phyloP scores from a whole-genome alignment of 2,329 filamentous ascomycete species.

The Canariomyces notabilis region DNA sequence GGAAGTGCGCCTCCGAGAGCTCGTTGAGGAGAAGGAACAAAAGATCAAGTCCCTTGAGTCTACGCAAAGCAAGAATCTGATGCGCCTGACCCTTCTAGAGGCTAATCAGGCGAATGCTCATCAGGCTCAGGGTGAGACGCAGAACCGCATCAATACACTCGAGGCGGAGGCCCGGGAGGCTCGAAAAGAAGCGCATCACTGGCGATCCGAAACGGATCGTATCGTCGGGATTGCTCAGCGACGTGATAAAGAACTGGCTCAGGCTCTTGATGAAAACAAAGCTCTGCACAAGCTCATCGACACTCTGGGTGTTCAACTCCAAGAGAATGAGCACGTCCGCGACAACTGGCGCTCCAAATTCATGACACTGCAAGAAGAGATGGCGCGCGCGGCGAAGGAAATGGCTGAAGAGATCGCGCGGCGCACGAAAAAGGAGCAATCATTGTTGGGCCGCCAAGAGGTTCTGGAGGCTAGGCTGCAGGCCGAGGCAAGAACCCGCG shows the following conservation, averaged over 20 bases:
- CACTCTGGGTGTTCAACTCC: slow-evolving; percentile 69
- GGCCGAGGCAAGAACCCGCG: slow-evolving; percentile 65
- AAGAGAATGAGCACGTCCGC: slow-evolving; percentile 79
- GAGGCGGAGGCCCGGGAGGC: slow-evolving; percentile 53
- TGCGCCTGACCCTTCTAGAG: slow-evolving; percentile 63
- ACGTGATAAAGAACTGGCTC: slow-evolving; percentile 44
- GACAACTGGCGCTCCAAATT: slow-evolving; percentile 82
- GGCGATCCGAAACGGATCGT: slow-evolving; percentile 57
- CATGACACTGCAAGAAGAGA: slow-evolving; percentile 79
- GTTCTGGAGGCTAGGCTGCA: slow-evolving; percentile 73
- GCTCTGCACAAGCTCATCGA: slow-evolving; percentile 69
- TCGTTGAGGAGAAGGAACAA: slow-evolving; percentile 64
- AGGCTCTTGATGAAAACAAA: slow-evolving; percentile 58
- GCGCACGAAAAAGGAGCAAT: slow-evolving; percentile 73
- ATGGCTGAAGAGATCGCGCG: slow-evolving; percentile 77
- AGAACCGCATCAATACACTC: slow-evolving; percentile 48
- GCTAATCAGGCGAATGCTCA: slow-evolving; percentile 56
- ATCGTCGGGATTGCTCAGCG: slow-evolving; percentile 48
- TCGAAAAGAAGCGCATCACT: slow-evolving; percentile 54
- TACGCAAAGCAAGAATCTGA: slow-evolving; percentile 47
- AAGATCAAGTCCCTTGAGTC: slow-evolving; percentile 59
- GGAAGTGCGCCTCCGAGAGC: slow-evolving; percentile 61
- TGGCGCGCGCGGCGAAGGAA: slow-evolving; percentile 71
- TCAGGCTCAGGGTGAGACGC: slow-evolving; percentile 51
- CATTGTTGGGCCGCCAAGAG: slow-evolving; percentile 72